Conservation (phyloP, 2,329 filamentous ascomycete genomes). For the Trichophyton benhamiae region DNA sequence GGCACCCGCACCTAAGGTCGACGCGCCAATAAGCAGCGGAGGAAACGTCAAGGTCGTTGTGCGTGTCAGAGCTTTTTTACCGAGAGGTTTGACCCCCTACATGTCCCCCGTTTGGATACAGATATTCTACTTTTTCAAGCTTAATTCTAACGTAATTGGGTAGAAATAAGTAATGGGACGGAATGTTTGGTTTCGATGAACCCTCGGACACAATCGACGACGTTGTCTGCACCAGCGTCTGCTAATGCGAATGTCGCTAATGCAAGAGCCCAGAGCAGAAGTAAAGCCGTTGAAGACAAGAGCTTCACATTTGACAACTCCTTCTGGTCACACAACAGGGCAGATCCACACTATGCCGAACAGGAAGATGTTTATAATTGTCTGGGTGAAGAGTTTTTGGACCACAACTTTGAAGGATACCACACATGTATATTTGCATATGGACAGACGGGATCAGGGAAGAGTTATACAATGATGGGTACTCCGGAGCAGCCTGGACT, state of each 20-base stretch:
- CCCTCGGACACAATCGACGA: slow-evolving; percentile 72
- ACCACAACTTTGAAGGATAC: slow-evolving; percentile 98
- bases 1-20: slow-evolving; percentile 39
- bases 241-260: slow-evolving; percentile 27
- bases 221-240: slow-evolving; percentile 57
- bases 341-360: slow-evolving; percentile 73
- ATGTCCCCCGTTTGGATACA: neutral
- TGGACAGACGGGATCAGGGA: slow-evolving; percentile 92
- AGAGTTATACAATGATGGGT: slow-evolving; percentile 98
- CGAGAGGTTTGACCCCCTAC: slow-evolving; percentile 48
- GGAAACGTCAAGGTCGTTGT: slow-evolving; percentile 77
- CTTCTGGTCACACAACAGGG: slow-evolving; percentile 83
- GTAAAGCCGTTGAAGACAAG: slow-evolving; percentile 71
- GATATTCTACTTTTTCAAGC: slow-evolving; percentile 4
- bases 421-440: slow-evolving; percentile 99
- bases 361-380: slow-evolving; percentile 92
- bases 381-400: slow-evolving; percentile 88
- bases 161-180: slow-evolving; percentile 70
- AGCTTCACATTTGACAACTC: slow-evolving; percentile 93
- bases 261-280: slow-evolving; percentile 50
- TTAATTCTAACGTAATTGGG: neutral
- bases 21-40: slow-evolving; percentile 31
- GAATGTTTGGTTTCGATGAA: slow-evolving; percentile 89
- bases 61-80: slow-evolving; percentile 65
- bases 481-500: slow-evolving; percentile 70